phyloP scores from a whole-genome alignment of 305 asterid genomes.

The Fraxinus paxiana region DNA sequence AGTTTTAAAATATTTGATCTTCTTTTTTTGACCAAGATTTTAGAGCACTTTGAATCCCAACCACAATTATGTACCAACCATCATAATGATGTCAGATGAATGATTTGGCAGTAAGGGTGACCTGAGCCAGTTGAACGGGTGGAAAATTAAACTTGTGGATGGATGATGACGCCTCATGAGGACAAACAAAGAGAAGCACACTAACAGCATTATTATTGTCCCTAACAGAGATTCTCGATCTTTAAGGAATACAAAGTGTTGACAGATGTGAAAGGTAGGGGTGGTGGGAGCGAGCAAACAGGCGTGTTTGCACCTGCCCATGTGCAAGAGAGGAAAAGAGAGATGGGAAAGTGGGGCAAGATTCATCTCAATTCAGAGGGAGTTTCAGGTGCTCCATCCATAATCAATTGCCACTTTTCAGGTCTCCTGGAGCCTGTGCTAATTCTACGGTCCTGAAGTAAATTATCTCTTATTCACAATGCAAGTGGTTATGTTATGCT shows the following conservation, averaged over 20 bases:
- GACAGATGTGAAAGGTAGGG: neutral
- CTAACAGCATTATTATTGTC: neutral
- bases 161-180: neutral
- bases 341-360: neutral
- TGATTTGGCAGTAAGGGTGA: neutral
- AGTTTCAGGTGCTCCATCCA: neutral
- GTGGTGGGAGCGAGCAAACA: neutral
- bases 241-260: neutral
- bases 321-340: neutral
- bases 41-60: neutral
- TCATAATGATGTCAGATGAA: neutral
- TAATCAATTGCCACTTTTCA: neutral
- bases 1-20: neutral
- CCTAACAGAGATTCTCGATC: neutral
- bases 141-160: neutral
- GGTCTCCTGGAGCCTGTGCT: neutral
- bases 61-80: neutral
- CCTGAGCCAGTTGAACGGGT: neutral
- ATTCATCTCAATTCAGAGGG: neutral
- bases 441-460: neutral
- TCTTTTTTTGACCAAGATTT: neutral
- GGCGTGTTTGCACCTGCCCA: neutral
- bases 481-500: neutral
- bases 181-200: neutral
- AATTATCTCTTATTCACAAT: neutral